Base-by-base conservation (phyloP, 352 stramenopile species). In the Aphanomyces astaci region DNA sequence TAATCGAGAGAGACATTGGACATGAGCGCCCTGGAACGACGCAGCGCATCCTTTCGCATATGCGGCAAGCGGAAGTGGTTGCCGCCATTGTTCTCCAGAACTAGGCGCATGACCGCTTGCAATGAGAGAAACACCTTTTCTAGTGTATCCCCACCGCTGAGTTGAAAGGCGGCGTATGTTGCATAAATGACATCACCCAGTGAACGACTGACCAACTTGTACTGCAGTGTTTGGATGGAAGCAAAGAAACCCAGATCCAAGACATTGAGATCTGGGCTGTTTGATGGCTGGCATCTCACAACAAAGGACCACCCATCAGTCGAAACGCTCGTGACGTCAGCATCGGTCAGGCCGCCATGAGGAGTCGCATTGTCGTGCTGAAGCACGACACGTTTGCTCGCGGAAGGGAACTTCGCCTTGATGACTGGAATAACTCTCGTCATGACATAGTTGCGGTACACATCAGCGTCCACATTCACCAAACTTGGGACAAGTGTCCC, bases 361-460 rank as follows among this genome's bases (percentile, higher is more conserved):
- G 70, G 66, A 0, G 28, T 66, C 2, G 66, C 63, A n/a, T 79
- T 78, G 31, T 79, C 70, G 31, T 76, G 64, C 32, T 77, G 72
- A 11, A 76, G 40, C 17, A 49, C 22, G 40, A 1, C 40, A 49
- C 22, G 40, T n/a, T 49, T 49, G 40, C 22, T 49, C 15, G 22
- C 40, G 22, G 40, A 49, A 15, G 40, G 40, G 22, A 49, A 74
- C 11, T 64, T 46, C 31, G 55, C 59, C 59, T 76, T 74, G 46
- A 73, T 75, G 0, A 67, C 53, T 2, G 67, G 67, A n/a, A 76
- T 72, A 0, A 76, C 59, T 3, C 72, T 45, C 10, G 43, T 56
- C 5, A 75, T 25, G 0, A 78, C 51, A n/a, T 67, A 74, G 9
- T 52, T 24, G 45, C 73, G 56, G 66, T 72, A 74, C 15, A 76